Base-by-base conservation (phyloP, 2,329 filamentous ascomycete genomes). In the Ceratocystis lukuohia region DNA sequence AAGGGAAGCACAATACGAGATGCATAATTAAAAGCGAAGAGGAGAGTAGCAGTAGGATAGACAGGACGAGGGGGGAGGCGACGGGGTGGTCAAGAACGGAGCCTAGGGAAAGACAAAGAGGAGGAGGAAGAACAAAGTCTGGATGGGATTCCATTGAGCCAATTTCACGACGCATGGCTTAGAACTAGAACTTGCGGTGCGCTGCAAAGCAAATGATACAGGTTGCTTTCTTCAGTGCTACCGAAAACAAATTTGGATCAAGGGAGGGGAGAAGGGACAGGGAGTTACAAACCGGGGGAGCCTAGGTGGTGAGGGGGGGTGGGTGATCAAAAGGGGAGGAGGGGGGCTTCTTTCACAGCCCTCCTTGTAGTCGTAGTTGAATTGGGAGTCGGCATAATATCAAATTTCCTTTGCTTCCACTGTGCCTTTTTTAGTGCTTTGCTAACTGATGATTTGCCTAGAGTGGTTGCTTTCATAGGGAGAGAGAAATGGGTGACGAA, bases 141-240 rank as follows among this genome's bases (percentile, higher is more conserved):
- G 56, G 56, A 59, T 59, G 56, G 56, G 56, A 59, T 37, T 59
- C 4, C 28, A 30, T 30, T 33, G 56, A 59, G 56, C 25, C 28
- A 59, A 59, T 59, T 59, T 59, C 56, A 59, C 17, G 56, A 59
- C n/a, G 28, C 56, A 59, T 59, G 56, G 56, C 56, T n/a, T n/a
- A 8, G 48, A 25, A 10, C 22, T 20, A 20, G n/a, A 25, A 25
- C 48, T 50, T n/a, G 48, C n/a, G n/a, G 48, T 15, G 10, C 37
- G 37, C 10, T 41, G 12, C 2, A 41, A 3, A 41, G 37, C 10
- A 41, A 41, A 41, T 41, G 37, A 15, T 30, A 37, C 56, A 59
- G 5, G 56, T 33, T 57, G 10, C 28, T 57, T 57, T 59, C 56
- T 59, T 30, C 56, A 59, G 56, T 59, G 28, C 56, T 59, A 37